Base-by-base conservation (phyloP, 352 stramenopile genomes). In the Peronospora tabacina region DNA sequence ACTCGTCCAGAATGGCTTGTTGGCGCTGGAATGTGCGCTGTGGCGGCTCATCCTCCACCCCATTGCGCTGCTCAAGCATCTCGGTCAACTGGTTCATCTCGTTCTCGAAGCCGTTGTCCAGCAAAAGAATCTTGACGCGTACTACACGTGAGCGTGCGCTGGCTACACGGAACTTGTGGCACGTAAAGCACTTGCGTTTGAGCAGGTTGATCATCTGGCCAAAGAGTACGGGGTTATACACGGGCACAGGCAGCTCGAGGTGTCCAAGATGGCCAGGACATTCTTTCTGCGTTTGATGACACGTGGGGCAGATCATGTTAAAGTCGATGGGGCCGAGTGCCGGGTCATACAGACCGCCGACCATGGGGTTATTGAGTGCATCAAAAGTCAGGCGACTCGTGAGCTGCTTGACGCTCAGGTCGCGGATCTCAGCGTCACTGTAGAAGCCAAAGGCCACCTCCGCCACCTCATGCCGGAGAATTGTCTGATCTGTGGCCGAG, bases 171-270 rank as follows among this genome's bases (percentile, higher is more conserved):
- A 98, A 97, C 60, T 97, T 96, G 81, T 99, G 95, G 82, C 97
- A 99, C 46, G 82, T 90, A 46, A 98, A 94, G 85, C 97, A 99
- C 66, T 99, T 99, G 67, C 85, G 82, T 63, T 96, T 93, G 55
- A 99, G 77, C 24, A 99, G 66, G 41, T 89, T 95, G 52, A 98
- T 73, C 67, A 99, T 73, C 30, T 94, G 82, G 1, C 51, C 38
- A 55, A 99, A 99, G 15, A 99, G 78, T 34, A 99, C 76, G 0
- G 97, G 96, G 70, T 99, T 97, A 66, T 99, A 99, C 28, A 99
- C 80, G 6, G 96, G 96, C 28, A 99, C 90, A 48, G 90, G 93
- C 33, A 99, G 80, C 79, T 99, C 95, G 52, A 99, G 97, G 76
- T 99, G 95, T 20, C 96, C 97, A 44, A 98, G 68, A 73, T 99